Percentiles rank a stretch among this genome's conserved stretches.
Evolutionary conservation across 139 green algal species (phyloP).

Genomic region (Yamagishiella unicocca): DNA sequence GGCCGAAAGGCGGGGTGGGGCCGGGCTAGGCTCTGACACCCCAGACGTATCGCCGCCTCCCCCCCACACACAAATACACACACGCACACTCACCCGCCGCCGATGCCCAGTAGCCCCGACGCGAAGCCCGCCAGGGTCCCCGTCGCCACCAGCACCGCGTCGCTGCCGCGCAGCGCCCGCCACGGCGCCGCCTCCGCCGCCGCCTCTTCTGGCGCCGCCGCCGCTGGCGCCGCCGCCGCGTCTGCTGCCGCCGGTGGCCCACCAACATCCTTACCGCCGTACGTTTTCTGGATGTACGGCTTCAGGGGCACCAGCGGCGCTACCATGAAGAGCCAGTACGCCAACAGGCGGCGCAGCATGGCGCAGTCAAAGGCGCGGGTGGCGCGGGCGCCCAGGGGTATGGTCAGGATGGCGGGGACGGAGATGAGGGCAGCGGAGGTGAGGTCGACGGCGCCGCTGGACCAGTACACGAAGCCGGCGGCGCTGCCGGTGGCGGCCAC

Average conservation of each 20-base stretch:
- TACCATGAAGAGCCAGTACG: slow-evolving; percentile 76
- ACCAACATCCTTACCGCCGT: neutral
- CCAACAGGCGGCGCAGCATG: slow-evolving; percentile 46
- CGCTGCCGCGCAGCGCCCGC: slow-evolving; percentile 30
- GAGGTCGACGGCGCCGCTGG: slow-evolving; percentile 67
- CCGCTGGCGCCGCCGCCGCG: neutral
- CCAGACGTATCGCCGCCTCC: no score
- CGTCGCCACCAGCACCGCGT: slow-evolving; percentile 56
- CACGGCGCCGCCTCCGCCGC: neutral
- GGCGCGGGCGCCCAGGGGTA: slow-evolving; percentile 69
- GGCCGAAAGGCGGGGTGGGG: no score
- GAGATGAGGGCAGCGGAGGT: slow-evolving; percentile 70
- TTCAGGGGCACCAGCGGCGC: slow-evolving; percentile 81
- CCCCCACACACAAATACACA: no score
- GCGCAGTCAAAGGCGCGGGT: slow-evolving; percentile 69
- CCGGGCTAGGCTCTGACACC: no score
- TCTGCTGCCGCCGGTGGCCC: neutral
- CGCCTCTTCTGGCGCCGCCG: slow-evolving; percentile 7
- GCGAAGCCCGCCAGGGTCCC: slow-evolving; percentile 76
- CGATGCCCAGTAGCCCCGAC: slow-evolving; percentile 80
- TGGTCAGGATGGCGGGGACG: slow-evolving; percentile 65
- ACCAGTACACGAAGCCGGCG: slow-evolving; percentile 66
- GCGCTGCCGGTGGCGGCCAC: slow-evolving; percentile 76
- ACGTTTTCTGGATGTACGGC: slow-evolving; percentile 14
- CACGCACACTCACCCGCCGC: slow-evolving; percentile 54